Evolutionary conservation across 371 early-diverging fungal genomes (phyloP).

Genomic region (Vairimorpha ceranae): DNA sequence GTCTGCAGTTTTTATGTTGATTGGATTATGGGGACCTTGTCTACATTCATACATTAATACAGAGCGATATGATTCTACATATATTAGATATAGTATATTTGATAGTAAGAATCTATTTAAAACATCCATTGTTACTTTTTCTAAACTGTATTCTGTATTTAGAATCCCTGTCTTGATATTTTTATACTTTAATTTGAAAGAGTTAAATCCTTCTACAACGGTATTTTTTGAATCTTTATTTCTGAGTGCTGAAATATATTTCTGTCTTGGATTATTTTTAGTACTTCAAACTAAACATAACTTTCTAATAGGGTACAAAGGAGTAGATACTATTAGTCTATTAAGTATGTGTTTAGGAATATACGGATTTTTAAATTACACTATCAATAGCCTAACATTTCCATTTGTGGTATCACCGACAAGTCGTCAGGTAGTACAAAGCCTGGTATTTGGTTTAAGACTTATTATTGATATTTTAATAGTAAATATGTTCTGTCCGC

Average conservation of each 20-base stretch:
- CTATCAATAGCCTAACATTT: conserved; percentile 22
- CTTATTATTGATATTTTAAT: conserved; percentile 24
- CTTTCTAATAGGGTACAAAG: conserved; percentile 30
- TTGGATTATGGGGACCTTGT: conserved; percentile 38
- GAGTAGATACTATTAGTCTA: conserved; percentile 28
- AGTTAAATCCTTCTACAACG: not conserved
- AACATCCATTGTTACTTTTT: conserved; percentile 32
- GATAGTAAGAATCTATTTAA: conserved; percentile 24
- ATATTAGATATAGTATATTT: not conserved
- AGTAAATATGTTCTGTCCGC: conserved; percentile 35
- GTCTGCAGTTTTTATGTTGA: conserved; percentile 28
- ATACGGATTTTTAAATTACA: conserved; percentile 27
- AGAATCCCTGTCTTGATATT: conserved; percentile 20
- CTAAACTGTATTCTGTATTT: conserved; percentile 32
- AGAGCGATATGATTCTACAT: not conserved
- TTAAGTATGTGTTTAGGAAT: conserved; percentile 16
- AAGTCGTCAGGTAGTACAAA: conserved; percentile 17
- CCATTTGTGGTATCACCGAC: conserved; percentile 13
- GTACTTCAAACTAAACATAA: conserved; percentile 23
- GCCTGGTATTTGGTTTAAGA: conserved; percentile 18
- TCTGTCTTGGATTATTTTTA: conserved; percentile 23
- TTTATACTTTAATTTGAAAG: conserved; percentile 18
- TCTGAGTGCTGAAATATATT: conserved; percentile 28
- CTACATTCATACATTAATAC: conserved; percentile 29
- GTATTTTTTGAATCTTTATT: conserved; percentile 41